Evolutionary conservation across 106 monocot genomes (phyloP).

Genomic region (Dendrobium nobile): DNA sequence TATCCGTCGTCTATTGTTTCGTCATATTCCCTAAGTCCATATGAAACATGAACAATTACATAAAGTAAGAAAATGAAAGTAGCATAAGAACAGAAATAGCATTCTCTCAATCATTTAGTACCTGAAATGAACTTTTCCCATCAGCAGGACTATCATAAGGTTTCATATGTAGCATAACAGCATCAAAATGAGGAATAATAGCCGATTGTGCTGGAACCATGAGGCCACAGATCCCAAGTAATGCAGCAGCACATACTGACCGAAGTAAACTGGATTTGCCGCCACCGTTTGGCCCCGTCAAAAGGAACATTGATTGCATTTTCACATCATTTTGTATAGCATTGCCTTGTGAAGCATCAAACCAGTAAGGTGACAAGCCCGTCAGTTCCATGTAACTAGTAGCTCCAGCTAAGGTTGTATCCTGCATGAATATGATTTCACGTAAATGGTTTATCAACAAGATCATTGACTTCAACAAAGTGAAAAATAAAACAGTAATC

Average conservation of each 20-base stretch:
- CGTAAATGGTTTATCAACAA: neutral
- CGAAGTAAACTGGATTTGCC: constrained; percentile 98
- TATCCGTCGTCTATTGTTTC: too few species aligned
- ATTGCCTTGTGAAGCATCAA: constrained; percentile 64
- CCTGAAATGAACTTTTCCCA: constrained; percentile 99
- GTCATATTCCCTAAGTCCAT: too few species aligned
- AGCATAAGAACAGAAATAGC: neutral
- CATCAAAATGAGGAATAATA: constrained; percentile 82
- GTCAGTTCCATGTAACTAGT: constrained; percentile 38
- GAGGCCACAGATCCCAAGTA: constrained; percentile 95
- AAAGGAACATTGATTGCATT: constrained; percentile 77
- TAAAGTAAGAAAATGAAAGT: neutral
- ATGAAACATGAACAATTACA: neutral
- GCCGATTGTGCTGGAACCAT: constrained; percentile 95
- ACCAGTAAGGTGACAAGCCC: constrained; percentile 85
- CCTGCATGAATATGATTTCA: constrained; percentile 31
- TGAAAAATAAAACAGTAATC: neutral
- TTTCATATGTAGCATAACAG: constrained; percentile 97
- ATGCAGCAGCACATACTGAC: constrained; percentile 87
- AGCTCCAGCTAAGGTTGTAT: constrained; percentile 12
- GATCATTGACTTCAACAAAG: neutral
- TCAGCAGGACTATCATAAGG: constrained; percentile 96
- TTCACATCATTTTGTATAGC: constrained; percentile 63
- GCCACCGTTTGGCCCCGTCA: constrained; percentile 99
- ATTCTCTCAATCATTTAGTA: constrained; percentile 5